Base-by-base conservation (phyloP, 345 rosid genomes). In the Turritis glabra region DNA sequence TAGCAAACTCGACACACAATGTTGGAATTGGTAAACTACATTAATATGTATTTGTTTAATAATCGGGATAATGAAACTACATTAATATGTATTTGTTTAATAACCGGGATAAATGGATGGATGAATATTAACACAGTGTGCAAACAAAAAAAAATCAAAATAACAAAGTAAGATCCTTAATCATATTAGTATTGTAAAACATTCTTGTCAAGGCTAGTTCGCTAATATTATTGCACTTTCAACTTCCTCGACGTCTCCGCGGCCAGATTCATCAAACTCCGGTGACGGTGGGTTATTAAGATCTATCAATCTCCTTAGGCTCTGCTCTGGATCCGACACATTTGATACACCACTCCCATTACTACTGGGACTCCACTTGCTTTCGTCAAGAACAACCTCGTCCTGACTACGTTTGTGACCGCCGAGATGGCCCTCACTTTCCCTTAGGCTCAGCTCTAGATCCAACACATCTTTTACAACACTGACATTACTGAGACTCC, bases 201-300 rank as follows among this genome's bases (percentile, higher is more conserved):
- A 17, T 1, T 14, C 9, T 71, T 33, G 51, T 25, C 25, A 48
- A 17, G n/a, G 60, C 19, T 40, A 3, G 12, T 26, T 51, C 41
- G 56, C 26, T 29, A 64, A 23, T 1, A 26, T 5, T 12, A 33
- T 13, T 33, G 87, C 88, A 66, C 85, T 80, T 74, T 86, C 85
- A 71, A 75, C 86, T 72, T 91, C 89, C 64, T 85, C 80, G n/a
- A 73, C 85, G 1, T 66, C 59, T 33, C 33, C 18, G 8, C 62
- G 27, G 5, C 29, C 8, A 17, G 21, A 26, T 40, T 1, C 33
- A 51, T 50, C 68, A 40, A 69, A 75, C 29, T 89, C 89, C 72
- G 75, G 51, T 14, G 87, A 85, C 1, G 93, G 96, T 77, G 0
- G 80, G 85, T 85, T 23, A 85, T 81, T 83, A 84, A 94, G 73